Evolutionary conservation across 257 asterid genomes (phyloP).

Genomic region (Craterostigma plantagineum): DNA sequence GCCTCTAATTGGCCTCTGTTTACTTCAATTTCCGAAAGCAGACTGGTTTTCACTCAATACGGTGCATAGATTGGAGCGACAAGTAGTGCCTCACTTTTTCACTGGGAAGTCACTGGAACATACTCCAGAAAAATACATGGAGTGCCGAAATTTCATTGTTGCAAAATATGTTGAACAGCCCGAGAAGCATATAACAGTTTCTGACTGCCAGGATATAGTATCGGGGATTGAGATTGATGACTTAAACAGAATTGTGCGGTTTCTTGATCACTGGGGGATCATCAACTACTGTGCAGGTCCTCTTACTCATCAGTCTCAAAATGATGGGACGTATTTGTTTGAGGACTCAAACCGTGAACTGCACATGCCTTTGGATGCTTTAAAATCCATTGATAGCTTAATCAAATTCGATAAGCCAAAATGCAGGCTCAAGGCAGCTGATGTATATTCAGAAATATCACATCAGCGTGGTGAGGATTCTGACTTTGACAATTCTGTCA

Average conservation of each 20-base stretch:
- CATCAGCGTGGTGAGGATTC: conserved; percentile 24
- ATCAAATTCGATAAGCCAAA: conserved; percentile 88
- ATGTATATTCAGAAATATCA: conserved; percentile 64
- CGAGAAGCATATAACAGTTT: conserved; percentile 43
- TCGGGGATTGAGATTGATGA: conserved; percentile 55
- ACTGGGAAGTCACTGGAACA: conserved; percentile 72
- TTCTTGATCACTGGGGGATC: conserved; percentile 97
- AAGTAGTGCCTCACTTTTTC: conserved; percentile 97
- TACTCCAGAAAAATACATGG: conserved; percentile 84
- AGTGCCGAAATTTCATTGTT: conserved; percentile 64
- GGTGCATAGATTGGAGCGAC: conserved; percentile 96
- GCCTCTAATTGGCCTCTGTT: too few species aligned
- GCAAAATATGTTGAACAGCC: conserved; percentile 91
- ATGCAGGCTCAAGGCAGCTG: conserved; percentile 60
- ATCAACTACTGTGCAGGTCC: conserved; percentile 76
- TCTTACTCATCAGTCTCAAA: conserved; percentile 27
- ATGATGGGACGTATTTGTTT: conserved; percentile 41
- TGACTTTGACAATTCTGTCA: conserved; percentile 53
- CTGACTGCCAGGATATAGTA: conserved; percentile 55
- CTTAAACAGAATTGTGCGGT: conserved; percentile 59
- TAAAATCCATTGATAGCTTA: conserved; percentile 85
- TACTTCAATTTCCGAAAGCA: conserved; percentile 17
- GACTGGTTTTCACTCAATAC: conserved; percentile 92
- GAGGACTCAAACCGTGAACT: conserved; percentile 77
- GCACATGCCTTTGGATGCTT: conserved; percentile 64